Evolutionary conservation across 1,139 yeast species (phyloP).

Genomic region (Hanseniaspora gamundiae): DNA sequence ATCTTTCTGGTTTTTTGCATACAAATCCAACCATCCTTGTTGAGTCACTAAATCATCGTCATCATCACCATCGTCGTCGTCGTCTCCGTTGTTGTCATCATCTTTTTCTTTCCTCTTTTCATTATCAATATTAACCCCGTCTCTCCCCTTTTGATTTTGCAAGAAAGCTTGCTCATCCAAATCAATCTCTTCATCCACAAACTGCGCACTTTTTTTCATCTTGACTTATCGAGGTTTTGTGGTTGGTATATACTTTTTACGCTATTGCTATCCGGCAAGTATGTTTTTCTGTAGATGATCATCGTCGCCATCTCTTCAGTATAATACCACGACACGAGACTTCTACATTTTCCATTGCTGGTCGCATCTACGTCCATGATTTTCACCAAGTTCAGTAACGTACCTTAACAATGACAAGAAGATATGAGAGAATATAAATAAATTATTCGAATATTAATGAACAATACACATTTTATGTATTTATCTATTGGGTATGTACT

Average conservation of each 20-base stretch:
- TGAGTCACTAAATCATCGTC: constrained; percentile 1
- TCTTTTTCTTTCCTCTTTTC: background rate
- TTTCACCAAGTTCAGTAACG: too few species aligned
- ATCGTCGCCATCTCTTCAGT: too few species aligned
- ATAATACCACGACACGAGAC: too few species aligned
- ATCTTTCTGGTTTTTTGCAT: constrained; percentile 50
- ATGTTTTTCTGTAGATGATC: too few species aligned
- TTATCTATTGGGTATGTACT: too few species aligned
- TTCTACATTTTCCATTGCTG: too few species aligned
- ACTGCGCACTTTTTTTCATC: background rate
- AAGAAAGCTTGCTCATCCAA: background rate
- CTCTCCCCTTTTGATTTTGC: background rate
- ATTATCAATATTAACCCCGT: background rate
- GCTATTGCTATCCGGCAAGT: background rate
- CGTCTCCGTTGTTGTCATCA: background rate
- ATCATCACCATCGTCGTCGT: background rate
- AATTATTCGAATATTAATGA: too few species aligned
- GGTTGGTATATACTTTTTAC: background rate
- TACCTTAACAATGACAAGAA: too few species aligned
- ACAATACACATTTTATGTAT: too few species aligned
- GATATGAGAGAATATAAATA: too few species aligned
- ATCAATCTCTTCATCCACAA: constrained; percentile 1
- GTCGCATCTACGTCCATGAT: too few species aligned
- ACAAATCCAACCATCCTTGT: constrained; percentile 19
- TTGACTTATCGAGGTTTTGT: background rate